These are phyloP conservation scores for Fremontodendron californicum DNA, from an alignment of 345 rosid species.

Conservation along the genomic window DNA sequence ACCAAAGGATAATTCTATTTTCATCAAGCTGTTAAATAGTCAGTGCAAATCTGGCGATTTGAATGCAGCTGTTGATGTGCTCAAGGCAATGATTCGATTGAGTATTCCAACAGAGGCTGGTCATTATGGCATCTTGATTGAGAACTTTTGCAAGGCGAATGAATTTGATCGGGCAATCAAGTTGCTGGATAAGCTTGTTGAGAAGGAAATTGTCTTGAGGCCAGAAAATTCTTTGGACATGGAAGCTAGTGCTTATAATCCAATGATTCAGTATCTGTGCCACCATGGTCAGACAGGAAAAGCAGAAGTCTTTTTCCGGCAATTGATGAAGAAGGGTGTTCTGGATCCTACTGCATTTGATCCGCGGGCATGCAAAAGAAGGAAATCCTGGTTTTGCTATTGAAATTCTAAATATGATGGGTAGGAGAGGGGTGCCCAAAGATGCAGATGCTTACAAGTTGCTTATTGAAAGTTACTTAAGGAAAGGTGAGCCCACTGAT, in stretches of 20 bases:
- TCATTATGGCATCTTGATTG: constrained; percentile 75
- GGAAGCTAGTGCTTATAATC: neutral
- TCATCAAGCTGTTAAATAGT: constrained; percentile 51
- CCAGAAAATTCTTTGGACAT: neutral
- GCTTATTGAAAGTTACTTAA: neutral
- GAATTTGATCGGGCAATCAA: constrained; percentile 59
- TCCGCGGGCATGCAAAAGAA: no score
- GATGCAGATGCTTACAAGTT: neutral
- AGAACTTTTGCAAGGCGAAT: constrained; percentile 64
- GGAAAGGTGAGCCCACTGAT: no score
- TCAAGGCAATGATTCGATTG: constrained; percentile 66
- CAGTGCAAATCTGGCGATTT: constrained; percentile 62
- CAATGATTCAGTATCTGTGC: neutral
- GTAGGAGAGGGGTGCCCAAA: neutral
- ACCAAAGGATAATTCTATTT: constrained; percentile 67
- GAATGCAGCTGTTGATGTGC: constrained; percentile 65
- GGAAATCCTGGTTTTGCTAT: neutral
- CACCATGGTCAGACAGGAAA: neutral
- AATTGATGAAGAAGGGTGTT: neutral
- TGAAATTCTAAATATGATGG: neutral
- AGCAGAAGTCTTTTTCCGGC: neutral
- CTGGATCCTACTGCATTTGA: neutral
- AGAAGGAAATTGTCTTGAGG: constrained; percentile 22
- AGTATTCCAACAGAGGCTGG: constrained; percentile 73
- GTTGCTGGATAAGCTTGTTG: constrained; percentile 64